Base-by-base conservation (phyloP, 805 yeast genomes). In the Zygoascus ofunaensis region DNA sequence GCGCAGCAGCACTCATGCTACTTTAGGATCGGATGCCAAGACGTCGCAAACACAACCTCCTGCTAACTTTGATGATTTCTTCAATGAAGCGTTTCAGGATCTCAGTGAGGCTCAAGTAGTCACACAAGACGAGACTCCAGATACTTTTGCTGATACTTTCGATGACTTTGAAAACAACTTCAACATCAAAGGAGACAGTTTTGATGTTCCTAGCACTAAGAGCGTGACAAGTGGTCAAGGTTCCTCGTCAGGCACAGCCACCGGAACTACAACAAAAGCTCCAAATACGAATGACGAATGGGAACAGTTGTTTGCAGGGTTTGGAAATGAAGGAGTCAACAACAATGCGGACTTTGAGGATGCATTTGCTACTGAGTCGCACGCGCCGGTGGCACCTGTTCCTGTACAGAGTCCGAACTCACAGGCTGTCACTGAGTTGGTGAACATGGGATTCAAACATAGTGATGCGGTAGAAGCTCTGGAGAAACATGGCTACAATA, bases 291-390 rank as follows among this genome's bases (percentile, higher is more conserved):
- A 70, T 43, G 94, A 86, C 56, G 97, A 87, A 61, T 87, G 97
- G 97, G 95, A 87, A 57, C 89, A 86, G 64, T 73, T 87, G 21
- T 87, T 87, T 66, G 90, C 94, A 3, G 95, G 94, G 0, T 83
- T 85, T 59, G 89, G 90, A 15, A 34, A 46, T 17, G 20, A 41
- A 21, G 41, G 46, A 14, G 48, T 44, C n/a, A 26, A 46, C 20
- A 39, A 24, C 5, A 30, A 41, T 10, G 35, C 42, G 5, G 50
- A 55, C 19, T 34, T 53, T 8, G 44, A 54, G 14, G 48, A 47
- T 33, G 56, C 56, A 23, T 54, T 54, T 37, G 34, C 50, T 2
- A 37, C 44, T 20, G 40, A 38, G 28, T 43, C 53, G 38, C 51
- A 17, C 5, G 41, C 40, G 10, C 44, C 49, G 3, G 8, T 26